A percentile compares a stretch with the other conserved stretches of the same genome.
phyloP scores from a whole-genome alignment of 139 green algal genomes.

The Coccomyxa sp. region DNA sequence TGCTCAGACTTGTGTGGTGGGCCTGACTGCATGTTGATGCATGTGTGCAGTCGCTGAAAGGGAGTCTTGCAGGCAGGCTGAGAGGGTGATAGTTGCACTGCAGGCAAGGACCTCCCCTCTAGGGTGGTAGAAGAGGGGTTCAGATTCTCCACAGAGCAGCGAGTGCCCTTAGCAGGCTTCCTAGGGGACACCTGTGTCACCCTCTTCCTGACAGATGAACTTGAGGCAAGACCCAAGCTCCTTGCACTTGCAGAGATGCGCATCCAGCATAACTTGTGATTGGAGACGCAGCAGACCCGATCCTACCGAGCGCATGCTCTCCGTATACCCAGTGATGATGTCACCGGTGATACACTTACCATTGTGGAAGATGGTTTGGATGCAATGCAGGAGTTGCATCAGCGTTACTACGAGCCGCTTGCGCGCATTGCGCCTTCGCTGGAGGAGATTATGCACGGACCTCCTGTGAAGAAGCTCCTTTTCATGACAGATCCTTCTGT shows the following conservation, averaged over 20 bases:
- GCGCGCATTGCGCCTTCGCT: slow-evolving; percentile 32
- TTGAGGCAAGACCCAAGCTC: slow-evolving; percentile 30
- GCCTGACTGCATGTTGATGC: not conserved
- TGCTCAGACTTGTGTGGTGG: not conserved
- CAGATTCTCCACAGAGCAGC: slow-evolving; percentile 27
- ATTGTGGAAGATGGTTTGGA: not conserved
- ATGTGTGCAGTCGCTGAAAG: too few relatives aligned
- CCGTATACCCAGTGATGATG: too few relatives aligned
- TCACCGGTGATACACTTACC: too few relatives aligned
- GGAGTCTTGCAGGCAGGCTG: slow-evolving; percentile 24
- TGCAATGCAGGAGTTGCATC: slow-evolving; percentile 46
- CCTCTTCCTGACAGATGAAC: slow-evolving; percentile 50
- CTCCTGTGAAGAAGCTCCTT: slow-evolving; percentile 80
- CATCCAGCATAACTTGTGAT: not conserved
- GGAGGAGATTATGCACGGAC: slow-evolving; percentile 45
- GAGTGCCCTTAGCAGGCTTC: slow-evolving; percentile 66
- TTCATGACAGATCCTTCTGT: slow-evolving; percentile 66
- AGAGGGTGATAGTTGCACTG: slow-evolving; percentile 24
- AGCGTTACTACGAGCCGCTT: slow-evolving; percentile 83
- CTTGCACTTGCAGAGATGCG: too few relatives aligned
- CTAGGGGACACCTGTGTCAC: slow-evolving; percentile 84
- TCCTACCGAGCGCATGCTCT: too few relatives aligned
- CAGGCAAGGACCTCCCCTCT: slow-evolving; percentile 37
- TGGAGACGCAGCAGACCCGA: not conserved
- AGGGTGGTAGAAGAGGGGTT: slow-evolving; percentile 59